Conservation (phyloP, 2,329 filamentous ascomycete species). For the Colletotrichum incanum region DNA sequence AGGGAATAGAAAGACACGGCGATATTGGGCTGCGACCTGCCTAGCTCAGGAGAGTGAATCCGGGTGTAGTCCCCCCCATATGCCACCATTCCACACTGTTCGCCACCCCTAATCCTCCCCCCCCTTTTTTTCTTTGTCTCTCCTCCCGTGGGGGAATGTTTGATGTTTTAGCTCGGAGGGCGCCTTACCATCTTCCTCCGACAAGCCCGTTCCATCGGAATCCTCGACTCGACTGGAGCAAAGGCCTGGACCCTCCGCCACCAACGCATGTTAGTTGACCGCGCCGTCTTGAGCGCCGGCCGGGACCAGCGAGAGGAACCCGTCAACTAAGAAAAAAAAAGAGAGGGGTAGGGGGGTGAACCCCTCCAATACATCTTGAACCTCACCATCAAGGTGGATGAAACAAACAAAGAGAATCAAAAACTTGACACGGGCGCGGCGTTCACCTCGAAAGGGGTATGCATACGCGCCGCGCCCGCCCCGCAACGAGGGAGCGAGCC, state of each 20-base stretch:
- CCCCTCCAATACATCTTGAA: too few relatives aligned
- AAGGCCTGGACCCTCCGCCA: conserved; percentile 15
- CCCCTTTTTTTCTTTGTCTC: conserved; percentile 17
- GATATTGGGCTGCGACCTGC: not conserved
- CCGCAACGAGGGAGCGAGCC: not conserved
- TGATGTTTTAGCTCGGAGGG: conserved; percentile 7
- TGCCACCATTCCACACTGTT: conserved; percentile 1
- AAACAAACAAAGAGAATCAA: conserved; percentile 13
- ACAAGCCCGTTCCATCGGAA: not conserved
- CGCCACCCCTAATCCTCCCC: not conserved
- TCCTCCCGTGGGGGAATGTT: conserved; percentile 8
- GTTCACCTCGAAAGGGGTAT: not conserved
- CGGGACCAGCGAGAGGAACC: not conserved
- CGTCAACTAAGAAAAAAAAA: too few relatives aligned
- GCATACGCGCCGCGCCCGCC: not conserved
- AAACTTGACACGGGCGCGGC: not conserved
- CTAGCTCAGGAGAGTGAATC: conserved; percentile 9
- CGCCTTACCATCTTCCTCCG: not conserved
- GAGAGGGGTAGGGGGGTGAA: too few relatives aligned
- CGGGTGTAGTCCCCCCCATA: not conserved
- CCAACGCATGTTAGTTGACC: conserved; percentile 4
- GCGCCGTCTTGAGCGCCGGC: conserved; percentile 1
- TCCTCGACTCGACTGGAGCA: not conserved
- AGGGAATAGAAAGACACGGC: not conserved
- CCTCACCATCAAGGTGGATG: not conserved